Conservation (phyloP, 768 basidiomycete species). For the Tulasnella sp. region DNA sequence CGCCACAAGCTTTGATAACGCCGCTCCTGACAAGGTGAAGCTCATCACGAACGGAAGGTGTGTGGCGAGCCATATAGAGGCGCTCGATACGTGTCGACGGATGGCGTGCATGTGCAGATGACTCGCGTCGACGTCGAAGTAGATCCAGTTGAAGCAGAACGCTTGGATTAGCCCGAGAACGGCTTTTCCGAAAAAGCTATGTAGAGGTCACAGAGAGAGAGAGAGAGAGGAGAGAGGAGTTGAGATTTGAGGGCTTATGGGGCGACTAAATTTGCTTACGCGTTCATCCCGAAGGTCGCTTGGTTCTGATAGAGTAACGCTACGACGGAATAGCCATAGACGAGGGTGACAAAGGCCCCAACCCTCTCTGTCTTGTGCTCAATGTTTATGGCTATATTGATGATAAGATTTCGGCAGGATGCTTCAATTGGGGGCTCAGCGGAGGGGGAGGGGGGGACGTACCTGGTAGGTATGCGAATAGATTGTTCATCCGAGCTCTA, state of each 20-base stretch:
- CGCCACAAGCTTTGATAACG: conserved; percentile 3
- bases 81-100: neutral
- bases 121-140: conserved; percentile 10
- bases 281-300: conserved; percentile 6
- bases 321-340: conserved; percentile 9
- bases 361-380: neutral
- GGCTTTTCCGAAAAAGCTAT: conserved; percentile 9
- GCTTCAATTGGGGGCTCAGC: neutral
- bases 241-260: neutral
- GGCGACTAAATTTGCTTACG: neutral
- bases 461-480: conserved; percentile 1
- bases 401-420: neutral
- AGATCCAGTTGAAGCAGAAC: conserved; percentile 13
- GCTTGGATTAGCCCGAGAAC: conserved; percentile 8
- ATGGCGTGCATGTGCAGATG: neutral
- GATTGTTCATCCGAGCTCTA: neutral
- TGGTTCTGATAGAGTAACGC: conserved; percentile 3
- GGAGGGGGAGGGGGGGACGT: neutral
- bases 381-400: conserved; percentile 8
- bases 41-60: conserved; percentile 10
- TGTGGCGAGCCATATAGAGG: neutral
- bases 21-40: conserved; percentile 1
- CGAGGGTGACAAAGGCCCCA: conserved; percentile 9
- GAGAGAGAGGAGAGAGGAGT: neutral
- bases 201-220: no score